These are phyloP conservation scores for Eustoma russellianum DNA, from an alignment of 257 asterid species.

Conservation along the genomic window DNA sequence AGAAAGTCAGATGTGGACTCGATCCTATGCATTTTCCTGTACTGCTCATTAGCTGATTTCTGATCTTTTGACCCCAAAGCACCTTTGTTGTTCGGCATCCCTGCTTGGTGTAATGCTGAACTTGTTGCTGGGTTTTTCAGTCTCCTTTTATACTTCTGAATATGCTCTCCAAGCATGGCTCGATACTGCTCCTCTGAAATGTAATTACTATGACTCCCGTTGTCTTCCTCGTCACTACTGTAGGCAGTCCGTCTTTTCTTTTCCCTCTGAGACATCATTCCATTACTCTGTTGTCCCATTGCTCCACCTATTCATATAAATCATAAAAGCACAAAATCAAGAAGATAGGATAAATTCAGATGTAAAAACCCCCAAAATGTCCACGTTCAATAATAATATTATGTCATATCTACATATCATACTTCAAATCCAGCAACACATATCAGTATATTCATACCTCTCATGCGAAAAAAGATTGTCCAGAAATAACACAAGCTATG, in stretches of 20 bases:
- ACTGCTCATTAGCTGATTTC: conserved; percentile 42
- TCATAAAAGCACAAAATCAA: conserved; percentile 15
- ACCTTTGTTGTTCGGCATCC: conserved; percentile 30
- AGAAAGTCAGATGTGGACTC: conserved; percentile 60
- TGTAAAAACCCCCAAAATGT: conserved; percentile 1
- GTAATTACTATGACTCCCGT: conserved; percentile 44
- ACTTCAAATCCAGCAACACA: no score
- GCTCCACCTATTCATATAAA: conserved; percentile 36
- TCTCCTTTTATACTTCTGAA: conserved; percentile 81
- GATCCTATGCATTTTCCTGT: conserved; percentile 50
- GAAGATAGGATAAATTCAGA: conserved; percentile 8
- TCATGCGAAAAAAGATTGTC: no score
- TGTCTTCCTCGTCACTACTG: conserved; percentile 78
- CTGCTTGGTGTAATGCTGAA: conserved; percentile 39
- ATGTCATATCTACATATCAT: no score
- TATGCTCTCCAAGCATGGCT: conserved; percentile 94
- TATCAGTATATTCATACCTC: no score
- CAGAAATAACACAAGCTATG: no score
- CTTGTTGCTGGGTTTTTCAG: conserved; percentile 46
- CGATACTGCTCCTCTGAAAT: conserved; percentile 84
- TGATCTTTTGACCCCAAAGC: conserved; percentile 49
- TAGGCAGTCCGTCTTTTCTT: conserved; percentile 60
- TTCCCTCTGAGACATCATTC: conserved; percentile 58
- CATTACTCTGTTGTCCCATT: conserved; percentile 39
- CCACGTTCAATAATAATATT: conserved; percentile 9